A percentile compares a stretch with the other conserved stretches of the same genome.
These are phyloP conservation scores for Astrephomene gubernaculifera DNA, from an alignment of 139 green algal genomes.

Conservation along the genomic window DNA sequence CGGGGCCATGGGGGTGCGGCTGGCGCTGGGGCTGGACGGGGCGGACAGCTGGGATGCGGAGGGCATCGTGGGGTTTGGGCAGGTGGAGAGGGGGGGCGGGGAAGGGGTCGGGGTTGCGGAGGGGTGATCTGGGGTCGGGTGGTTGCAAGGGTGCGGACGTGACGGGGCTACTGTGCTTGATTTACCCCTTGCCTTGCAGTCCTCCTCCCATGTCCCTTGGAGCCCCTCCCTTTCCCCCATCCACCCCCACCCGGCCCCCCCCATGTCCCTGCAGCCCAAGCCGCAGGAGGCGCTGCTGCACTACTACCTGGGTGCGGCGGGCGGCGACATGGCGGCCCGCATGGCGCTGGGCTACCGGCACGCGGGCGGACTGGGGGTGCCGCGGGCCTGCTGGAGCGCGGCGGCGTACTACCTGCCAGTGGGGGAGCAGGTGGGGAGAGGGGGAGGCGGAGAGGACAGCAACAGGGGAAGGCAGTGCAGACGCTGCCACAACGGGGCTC, in stretches of 20 bases:
- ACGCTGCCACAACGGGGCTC: no score
- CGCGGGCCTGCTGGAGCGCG: slow-evolving; percentile 82
- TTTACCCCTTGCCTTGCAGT: no score
- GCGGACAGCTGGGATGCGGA: slow-evolving; percentile 35
- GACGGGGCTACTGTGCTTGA: no score
- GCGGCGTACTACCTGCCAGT: slow-evolving; percentile 90
- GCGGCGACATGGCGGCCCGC: slow-evolving; percentile 73
- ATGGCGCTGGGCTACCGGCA: slow-evolving; percentile 89
- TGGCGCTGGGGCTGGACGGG: slow-evolving; percentile 71
- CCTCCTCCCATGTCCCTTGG: no score
- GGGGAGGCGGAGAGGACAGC: not conserved
- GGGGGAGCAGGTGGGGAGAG: slow-evolving; percentile 66
- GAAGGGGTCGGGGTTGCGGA: no score
- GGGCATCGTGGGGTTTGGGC: slow-evolving; percentile 48
- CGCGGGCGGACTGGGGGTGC: slow-evolving; percentile 80
- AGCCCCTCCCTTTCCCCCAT: no score
- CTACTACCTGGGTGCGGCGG: slow-evolving; percentile 84
- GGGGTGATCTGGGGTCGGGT: no score
- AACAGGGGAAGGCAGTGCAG: not conserved
- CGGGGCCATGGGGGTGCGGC: slow-evolving; percentile 73
- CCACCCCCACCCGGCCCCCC: no score
- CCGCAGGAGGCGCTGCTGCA: slow-evolving; percentile 74
- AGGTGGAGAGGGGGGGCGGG: slow-evolving; percentile 36
- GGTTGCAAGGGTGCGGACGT: no score
- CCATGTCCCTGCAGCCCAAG: slow-evolving; percentile 52